Base-by-base conservation (phyloP, 164 flowering plant species). In the Magnolia sinica region DNA sequence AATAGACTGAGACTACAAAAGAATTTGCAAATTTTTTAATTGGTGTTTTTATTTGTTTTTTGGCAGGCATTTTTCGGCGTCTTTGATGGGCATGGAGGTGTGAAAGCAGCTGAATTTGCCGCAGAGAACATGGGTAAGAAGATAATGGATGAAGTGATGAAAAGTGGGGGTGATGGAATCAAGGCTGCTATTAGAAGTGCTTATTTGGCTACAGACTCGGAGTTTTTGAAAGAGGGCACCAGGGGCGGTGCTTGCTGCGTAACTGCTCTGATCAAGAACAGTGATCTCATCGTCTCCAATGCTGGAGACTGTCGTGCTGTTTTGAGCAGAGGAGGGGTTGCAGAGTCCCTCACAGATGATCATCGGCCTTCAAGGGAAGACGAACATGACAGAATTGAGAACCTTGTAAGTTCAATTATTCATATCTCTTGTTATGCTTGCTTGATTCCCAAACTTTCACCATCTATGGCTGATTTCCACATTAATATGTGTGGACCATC, bases 291-390 rank as follows among this genome's bases (percentile, higher is more conserved):
- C 8, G 92, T 92, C 52, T 91, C 98, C 16, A 91, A 92, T 84
- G 92, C 89, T 22, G 98, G 98, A 24, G 98, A 94, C 67, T 94
- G 98, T 69, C 94, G 97, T 19, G 98, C 95, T 71, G 97, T 92
- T 20, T 81, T 94, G 85, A 85, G 93, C 85, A 81, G 87, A 74
- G 81, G 85, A 50, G 97, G 98, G 51, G 75, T 84, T 74, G 98
- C 97, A 0, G 88, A 91, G 78, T 88, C 94, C n/a, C 89, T 94
- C 27, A 92, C 98, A 2, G 82, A 85, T 52, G 97, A 94, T 82
- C 97, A 94, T 75, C 80, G 86, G 27, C 93, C 96, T 74, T 92
- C 93, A 0, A 85, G 92, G 61, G 76, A 79, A 73, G 93, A 90
- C 65, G 98, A 94, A 75, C 86, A 69, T 69, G 81, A 79, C 0